A percentile compares a stretch with the other conserved stretches of the same genome.
Conservation (phyloP, 257 asterid species). For the Paraleonurus japonicus region DNA sequence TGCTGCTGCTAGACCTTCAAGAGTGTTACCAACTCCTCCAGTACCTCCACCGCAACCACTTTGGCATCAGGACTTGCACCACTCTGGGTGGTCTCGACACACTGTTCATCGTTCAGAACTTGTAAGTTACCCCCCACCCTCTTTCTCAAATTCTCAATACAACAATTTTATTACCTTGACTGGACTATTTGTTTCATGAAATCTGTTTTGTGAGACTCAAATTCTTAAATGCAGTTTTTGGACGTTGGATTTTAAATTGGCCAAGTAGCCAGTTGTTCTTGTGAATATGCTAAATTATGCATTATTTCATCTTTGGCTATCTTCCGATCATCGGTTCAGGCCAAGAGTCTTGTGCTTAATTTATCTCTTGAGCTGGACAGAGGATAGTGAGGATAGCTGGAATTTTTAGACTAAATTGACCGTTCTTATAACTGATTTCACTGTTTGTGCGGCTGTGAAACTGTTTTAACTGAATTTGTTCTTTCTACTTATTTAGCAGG, state of each 20-base stretch:
- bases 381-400: background rate
- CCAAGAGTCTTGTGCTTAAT: background rate
- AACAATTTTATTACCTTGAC: background rate
- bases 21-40: slow-evolving; percentile 77
- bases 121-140: slow-evolving; percentile 39
- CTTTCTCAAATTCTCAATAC: background rate
- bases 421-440: background rate
- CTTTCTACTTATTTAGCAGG: slow-evolving; percentile 44
- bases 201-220: background rate
- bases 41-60: slow-evolving; percentile 89
- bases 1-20: slow-evolving; percentile 57
- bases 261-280: background rate
- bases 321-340: slow-evolving; percentile 6
- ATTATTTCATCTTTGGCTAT: slow-evolving; percentile 7
- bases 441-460: background rate
- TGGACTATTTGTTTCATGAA: background rate
- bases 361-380: background rate
- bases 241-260: background rate
- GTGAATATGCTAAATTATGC: slow-evolving; percentile 2
- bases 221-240: background rate
- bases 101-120: slow-evolving; percentile 79
- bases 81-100: slow-evolving; percentile 83
- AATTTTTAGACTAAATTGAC: background rate
- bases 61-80: slow-evolving; percentile 85
- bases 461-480: slow-evolving; percentile 11